phyloP scores from a whole-genome alignment of 805 yeast species.

The Ogataea methanolica region DNA sequence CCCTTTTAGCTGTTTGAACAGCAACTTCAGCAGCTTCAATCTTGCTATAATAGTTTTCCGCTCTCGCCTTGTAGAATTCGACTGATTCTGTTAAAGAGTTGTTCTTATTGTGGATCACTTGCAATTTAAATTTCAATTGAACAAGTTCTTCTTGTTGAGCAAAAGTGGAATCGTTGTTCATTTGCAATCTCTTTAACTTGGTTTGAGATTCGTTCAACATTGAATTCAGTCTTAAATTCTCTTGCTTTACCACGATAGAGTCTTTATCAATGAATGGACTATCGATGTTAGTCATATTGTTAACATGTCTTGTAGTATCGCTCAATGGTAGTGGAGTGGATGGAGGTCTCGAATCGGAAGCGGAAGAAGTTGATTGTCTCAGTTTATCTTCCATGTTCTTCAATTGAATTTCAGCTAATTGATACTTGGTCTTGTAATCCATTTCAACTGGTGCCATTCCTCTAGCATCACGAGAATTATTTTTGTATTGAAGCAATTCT shows the following conservation, averaged over 20 bases:
- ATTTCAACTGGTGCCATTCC: constrained; percentile 31
- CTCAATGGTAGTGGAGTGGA: constrained; percentile 30
- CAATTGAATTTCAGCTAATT: constrained; percentile 41
- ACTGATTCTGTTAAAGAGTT: constrained; percentile 49
- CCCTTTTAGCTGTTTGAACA: constrained; percentile 55
- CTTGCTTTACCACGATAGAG: constrained; percentile 25
- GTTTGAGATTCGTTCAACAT: constrained; percentile 32
- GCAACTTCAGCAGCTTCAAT: constrained; percentile 78
- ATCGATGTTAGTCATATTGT: constrained; percentile 12
- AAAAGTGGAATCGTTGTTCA: constrained; percentile 21
- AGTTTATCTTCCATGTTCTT: constrained; percentile 35
- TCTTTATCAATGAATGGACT: constrained; percentile 18
- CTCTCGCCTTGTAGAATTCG: constrained; percentile 61
- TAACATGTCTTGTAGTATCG: constrained; percentile 15
- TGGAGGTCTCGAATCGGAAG: not conserved
- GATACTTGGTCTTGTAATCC: constrained; percentile 41
- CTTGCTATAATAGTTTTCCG: constrained; percentile 69
- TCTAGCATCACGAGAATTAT: constrained; percentile 29
- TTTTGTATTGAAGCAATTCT: constrained; percentile 30
- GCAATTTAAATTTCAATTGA: constrained; percentile 52
- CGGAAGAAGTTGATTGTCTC: constrained; percentile 9
- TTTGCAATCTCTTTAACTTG: constrained; percentile 27
- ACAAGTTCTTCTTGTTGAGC: constrained; percentile 33
- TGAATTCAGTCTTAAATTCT: constrained; percentile 31
- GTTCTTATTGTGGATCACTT: constrained; percentile 52